Base-by-base conservation (phyloP, 2,329 filamentous ascomycete species). In the Chaetomiaceae sp. region DNA sequence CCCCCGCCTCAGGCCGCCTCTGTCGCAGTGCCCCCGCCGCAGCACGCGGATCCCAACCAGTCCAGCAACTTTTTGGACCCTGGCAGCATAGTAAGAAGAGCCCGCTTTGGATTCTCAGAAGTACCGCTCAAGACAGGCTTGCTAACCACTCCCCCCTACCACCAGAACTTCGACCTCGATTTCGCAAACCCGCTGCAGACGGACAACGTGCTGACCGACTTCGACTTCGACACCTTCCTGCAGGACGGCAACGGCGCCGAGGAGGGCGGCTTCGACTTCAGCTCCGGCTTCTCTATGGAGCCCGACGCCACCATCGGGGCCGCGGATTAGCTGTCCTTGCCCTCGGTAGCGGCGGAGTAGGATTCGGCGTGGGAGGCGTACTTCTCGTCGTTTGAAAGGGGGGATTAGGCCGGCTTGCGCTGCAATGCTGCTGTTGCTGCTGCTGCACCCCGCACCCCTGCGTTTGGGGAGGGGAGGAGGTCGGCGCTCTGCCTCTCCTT, bases 141-240 rank as follows among this genome's bases (percentile, higher is more conserved):
- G 20, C 55, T 59, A 53, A 62, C 49, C 17, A 32, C 7, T 10
- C 17, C n/a, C n/a, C n/a, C n/a, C n/a, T n/a, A n/a, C n/a, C n/a
- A 36, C 5, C 47, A 68, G 60, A 69, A 73, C 47, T 78, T 78
- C 36, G 42, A 55, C 33, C 72, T 83, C 64, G 76, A 76, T 46
- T 76, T 80, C 60, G 69, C 73, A 45, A 77, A 80, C 52, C 75
- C 78, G 2, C 61, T 75, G 20, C 68, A 69, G 50, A 70, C 72
- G 6, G 66, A 65, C 44, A 74, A 83, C 58, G 79, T 83, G 29
- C 68, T 84, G 38, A 79, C 78, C 56, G 80, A 82, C 53, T 84
- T 84, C 56, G 81, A 84, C 54, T 78, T 84, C 55, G 81, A 84
- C 62, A 82, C 80, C 2, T 84, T 84, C 68, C 66, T 84, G 7